Base-by-base conservation (phyloP, 2,329 filamentous ascomycete species). In the Akanthomyces lecanii region DNA sequence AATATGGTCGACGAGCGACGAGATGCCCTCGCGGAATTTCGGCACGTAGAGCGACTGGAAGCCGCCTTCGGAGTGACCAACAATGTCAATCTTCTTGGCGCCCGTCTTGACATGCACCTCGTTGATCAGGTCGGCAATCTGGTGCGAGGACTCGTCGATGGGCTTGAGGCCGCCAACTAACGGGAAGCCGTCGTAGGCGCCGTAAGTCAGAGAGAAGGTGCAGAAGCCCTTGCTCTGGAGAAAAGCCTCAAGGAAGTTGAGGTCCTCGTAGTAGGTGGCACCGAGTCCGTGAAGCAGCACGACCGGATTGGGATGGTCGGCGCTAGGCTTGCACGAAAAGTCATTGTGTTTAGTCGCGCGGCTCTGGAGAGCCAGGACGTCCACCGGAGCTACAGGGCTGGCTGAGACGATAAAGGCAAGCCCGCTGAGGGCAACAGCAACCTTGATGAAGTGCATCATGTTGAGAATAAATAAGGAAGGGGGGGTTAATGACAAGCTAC, bases 41-140 rank as follows among this genome's bases (percentile, higher is more conserved):
- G 68, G 52, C 21, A 57, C 63, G 62, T 69, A 69, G 18, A 69
- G 59, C 14, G 65, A n/a, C 55, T 66, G 66, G 47, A 69, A 66
- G 28, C 47, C 68, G 30, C 68, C 68, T 53, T 69, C 68, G 25
- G 66, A 68, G 58, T 69, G 68, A 23, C 68, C 67, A 40, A 69
- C 63, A 7, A 69, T 38, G 52, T 69, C 68, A 18, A 69, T 55
- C 61, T 67, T 67, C n/a, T 14, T 21, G n/a, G 67, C 63, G 7
- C 64, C 65, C 3, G 68, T 70, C 50, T 58, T 62, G 18, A 48
- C 18, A 11, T 61, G 44, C 21, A 70, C 68, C 36, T 66, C 36
- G 0, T 42, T 50, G 48, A 70, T 54, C 38, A 69, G 66, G 42
- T 47, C 62, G 44, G 66, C 66, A 36, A 70, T 67, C 36, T 67